These are phyloP conservation scores for Fusarium sp. DNA, from an alignment of 2,329 filamentous ascomycete species.

Conservation along the genomic window DNA sequence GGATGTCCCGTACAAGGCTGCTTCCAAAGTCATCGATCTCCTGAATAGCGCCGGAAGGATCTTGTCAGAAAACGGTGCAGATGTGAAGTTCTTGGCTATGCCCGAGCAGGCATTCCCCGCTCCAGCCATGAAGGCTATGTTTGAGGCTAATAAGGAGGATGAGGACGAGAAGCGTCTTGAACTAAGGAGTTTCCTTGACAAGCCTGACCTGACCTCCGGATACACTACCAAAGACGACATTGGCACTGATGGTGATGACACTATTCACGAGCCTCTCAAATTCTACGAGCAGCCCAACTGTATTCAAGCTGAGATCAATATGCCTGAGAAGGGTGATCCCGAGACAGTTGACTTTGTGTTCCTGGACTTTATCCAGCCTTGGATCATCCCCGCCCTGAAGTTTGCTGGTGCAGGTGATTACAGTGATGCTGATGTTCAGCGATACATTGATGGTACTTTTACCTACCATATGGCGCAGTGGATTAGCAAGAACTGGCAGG, in stretches of 20 bases:
- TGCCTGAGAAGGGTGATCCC: slow-evolving; percentile 67
- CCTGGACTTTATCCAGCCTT: slow-evolving; percentile 88
- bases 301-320: slow-evolving; percentile 74
- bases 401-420: slow-evolving; percentile 62
- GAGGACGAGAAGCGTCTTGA: slow-evolving; percentile 44
- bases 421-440: slow-evolving; percentile 55
- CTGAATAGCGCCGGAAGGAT: slow-evolving; percentile 66
- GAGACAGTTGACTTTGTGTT: slow-evolving; percentile 88
- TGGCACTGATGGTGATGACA: slow-evolving; percentile 88
- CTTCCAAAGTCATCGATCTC: slow-evolving; percentile 71
- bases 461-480: slow-evolving; percentile 65
- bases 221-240: slow-evolving; percentile 92
- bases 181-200: slow-evolving; percentile 42
- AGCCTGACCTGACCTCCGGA: slow-evolving; percentile 65
- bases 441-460: slow-evolving; percentile 64
- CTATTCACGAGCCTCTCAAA: slow-evolving; percentile 76
- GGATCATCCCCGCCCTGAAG: slow-evolving; percentile 78
- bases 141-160: slow-evolving; percentile 21
- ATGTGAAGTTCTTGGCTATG: slow-evolving; percentile 59
- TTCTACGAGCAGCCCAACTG: slow-evolving; percentile 86
- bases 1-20: slow-evolving; percentile 81
- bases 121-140: slow-evolving; percentile 20
- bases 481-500: slow-evolving; percentile 68
- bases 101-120: slow-evolving; percentile 54
- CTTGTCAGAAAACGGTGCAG: slow-evolving; percentile 48